phyloP scores from a whole-genome alignment of 2,329 filamentous ascomycete species.

The Aspergillus sclerotialis region DNA sequence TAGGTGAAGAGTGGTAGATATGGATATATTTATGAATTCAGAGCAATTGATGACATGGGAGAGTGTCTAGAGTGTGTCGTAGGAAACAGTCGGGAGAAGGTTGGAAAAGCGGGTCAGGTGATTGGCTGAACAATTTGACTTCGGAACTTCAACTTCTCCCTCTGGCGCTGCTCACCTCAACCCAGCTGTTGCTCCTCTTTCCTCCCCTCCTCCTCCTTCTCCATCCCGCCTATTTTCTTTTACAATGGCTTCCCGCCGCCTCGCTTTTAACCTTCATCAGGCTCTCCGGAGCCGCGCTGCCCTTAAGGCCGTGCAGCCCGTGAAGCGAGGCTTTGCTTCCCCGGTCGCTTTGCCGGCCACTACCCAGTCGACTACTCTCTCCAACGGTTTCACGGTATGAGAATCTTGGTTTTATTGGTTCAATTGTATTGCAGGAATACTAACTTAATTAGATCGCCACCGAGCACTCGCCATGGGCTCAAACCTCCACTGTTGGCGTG shows the following conservation, averaged over 20 bases:
- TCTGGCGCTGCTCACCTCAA: slow-evolving; percentile 19
- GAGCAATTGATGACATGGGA: too few species aligned
- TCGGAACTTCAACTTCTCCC: slow-evolving; percentile 33
- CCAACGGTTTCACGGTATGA: slow-evolving; percentile 91
- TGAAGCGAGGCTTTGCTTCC: slow-evolving; percentile 84
- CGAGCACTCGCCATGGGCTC: slow-evolving; percentile 95
- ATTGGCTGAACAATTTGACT: slow-evolving; percentile 43
- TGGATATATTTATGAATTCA: too few species aligned
- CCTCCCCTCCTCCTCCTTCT: slow-evolving; percentile 44
- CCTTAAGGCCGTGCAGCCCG: slow-evolving; percentile 67
- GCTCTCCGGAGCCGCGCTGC: slow-evolving; percentile 82
- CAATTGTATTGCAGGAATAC: slow-evolving; percentile 18
- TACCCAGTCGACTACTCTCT: slow-evolving; percentile 92
- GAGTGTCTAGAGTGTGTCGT: slow-evolving; percentile 3
- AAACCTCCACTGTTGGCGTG: slow-evolving; percentile 96
- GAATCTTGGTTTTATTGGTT: slow-evolving; percentile 3
- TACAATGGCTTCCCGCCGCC: slow-evolving; percentile 90
- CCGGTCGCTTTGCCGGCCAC: slow-evolving; percentile 66
- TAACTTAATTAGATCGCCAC: slow-evolving; percentile 70
- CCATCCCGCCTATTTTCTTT: slow-evolving; percentile 24
- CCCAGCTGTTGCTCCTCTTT: too few species aligned
- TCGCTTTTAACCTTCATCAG: slow-evolving; percentile 89
- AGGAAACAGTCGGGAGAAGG: slow-evolving; percentile 31
- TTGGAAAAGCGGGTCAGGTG: slow-evolving; percentile 39
- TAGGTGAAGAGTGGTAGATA: slow-evolving; percentile 1